Base-by-base conservation (phyloP, 805 yeast species). In the Candida sonorensis region DNA sequence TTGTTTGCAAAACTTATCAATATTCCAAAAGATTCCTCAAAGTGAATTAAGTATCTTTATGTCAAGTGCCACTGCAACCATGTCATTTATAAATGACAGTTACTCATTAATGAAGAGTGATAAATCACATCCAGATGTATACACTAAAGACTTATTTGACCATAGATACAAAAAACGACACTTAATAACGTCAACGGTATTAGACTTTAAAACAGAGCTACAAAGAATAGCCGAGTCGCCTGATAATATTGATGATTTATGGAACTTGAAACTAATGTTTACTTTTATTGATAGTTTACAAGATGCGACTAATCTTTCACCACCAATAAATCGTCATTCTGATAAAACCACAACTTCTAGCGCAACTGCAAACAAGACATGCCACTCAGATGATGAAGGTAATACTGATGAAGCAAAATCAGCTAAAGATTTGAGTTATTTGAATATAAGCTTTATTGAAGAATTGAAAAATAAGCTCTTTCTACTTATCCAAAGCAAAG, bases 251-350 rank as follows among this genome's bases (percentile, higher is more conserved):
- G 79, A 77, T 29, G 83, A 79, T 34, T 53, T 81, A 33, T 74
- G 83, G 78, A 78, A 76, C 43, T 53, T 81, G 36, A 69, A 70
- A 37, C 50, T 81, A 30, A 53, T 81, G 7, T 77, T 81, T 56
- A 70, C 77, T 11, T 81, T 64, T 55, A 66, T 72, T 25, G 84
- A 80, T 34, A 54, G 59, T 30, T 23, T 40, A 8, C 28, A 32
- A 19, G 30, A 26, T 15, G n/a, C n/a, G n/a, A n/a, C n/a, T n/a
- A n/a, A n/a, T n/a, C n/a, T n/a, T n/a, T n/a, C n/a, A n/a, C n/a
- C n/a, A n/a, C n/a, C n/a, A n/a, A n/a, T n/a, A n/a, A n/a, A n/a
- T n/a, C n/a, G n/a, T n/a, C n/a, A n/a, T n/a, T n/a, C n/a, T n/a
- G n/a, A n/a, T n/a, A n/a, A n/a, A n/a, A n/a, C n/a, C n/a, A n/a